These are phyloP conservation scores for Vaccinium corymbosum DNA, from an alignment of 148 eudicot species.

Conservation along the genomic window DNA sequence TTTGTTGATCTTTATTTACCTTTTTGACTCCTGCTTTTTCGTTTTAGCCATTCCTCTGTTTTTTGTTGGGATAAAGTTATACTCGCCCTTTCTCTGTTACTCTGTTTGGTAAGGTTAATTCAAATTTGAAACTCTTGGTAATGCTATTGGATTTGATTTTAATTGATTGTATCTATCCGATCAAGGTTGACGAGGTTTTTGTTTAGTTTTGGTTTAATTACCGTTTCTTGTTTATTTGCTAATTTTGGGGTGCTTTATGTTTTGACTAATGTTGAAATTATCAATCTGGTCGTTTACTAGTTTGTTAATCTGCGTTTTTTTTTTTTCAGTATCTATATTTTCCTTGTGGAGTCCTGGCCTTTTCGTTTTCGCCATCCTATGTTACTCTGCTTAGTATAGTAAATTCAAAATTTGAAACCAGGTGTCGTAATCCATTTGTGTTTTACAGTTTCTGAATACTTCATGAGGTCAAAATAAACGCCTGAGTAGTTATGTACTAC, in stretches of 20 bases:
- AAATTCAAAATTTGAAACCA: slow-evolving; percentile 13
- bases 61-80: too few species aligned
- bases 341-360: not conserved
- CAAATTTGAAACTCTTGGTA: slow-evolving; percentile 37
- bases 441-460: not conserved
- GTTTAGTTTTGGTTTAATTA: too few species aligned
- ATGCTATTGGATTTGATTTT: not conserved
- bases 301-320: not conserved
- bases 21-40: not conserved
- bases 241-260: not conserved
- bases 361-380: not conserved
- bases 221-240: not conserved
- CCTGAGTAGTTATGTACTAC: not conserved
- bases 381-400: not conserved
- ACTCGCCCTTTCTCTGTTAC: too few species aligned
- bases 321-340: not conserved
- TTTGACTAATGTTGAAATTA: not conserved
- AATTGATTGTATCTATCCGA: too few species aligned
- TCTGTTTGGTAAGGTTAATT: too few species aligned
- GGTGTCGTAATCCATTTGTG: not conserved
- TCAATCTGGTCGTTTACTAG: not conserved
- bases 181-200: too few species aligned
- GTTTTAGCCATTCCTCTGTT: not conserved
- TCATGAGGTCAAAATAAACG: not conserved
- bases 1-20: not conserved